phyloP scores from a whole-genome alignment of 2,329 filamentous ascomycete species.

The Aspergillus sclerotialis region DNA sequence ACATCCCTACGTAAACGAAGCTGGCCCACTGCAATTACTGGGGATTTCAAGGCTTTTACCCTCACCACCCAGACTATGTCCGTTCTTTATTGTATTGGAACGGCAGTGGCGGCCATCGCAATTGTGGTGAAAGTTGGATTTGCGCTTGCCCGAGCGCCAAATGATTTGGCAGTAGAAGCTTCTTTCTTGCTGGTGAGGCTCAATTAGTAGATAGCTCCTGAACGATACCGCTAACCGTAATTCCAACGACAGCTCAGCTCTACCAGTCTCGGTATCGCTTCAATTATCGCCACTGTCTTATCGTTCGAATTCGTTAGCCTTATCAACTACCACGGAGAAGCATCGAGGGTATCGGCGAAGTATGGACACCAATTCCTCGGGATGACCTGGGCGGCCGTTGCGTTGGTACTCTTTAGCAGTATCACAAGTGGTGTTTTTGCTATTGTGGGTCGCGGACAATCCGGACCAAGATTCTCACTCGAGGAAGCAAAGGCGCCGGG shows the following conservation, averaged over 20 bases:
- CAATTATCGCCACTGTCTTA: slow-evolving; percentile 64
- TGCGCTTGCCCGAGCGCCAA: slow-evolving; percentile 38
- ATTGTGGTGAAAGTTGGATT: slow-evolving; percentile 42
- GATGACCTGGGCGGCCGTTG: slow-evolving; percentile 54
- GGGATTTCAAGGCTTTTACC: slow-evolving; percentile 46
- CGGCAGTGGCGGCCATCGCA: slow-evolving; percentile 45
- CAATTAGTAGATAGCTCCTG: slow-evolving; percentile 2
- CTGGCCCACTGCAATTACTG: slow-evolving; percentile 51
- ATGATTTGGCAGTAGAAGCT: slow-evolving; percentile 46
- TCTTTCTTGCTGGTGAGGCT: slow-evolving; percentile 37
- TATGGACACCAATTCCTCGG: slow-evolving; percentile 50
- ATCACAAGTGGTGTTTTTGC: slow-evolving; percentile 23
- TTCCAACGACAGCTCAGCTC: slow-evolving; percentile 40
- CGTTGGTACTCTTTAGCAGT: slow-evolving; percentile 22
- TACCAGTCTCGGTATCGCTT: slow-evolving; percentile 60
- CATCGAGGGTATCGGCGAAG: slow-evolving; percentile 43
- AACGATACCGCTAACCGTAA: neutral
- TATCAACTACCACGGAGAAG: slow-evolving; percentile 48
- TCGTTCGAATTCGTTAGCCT: slow-evolving; percentile 46
- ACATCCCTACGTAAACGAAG: slow-evolving; percentile 47
- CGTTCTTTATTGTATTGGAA: slow-evolving; percentile 53
- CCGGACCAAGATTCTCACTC: slow-evolving; percentile 5
- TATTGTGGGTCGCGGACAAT: slow-evolving; percentile 11
- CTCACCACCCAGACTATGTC: slow-evolving; percentile 48
- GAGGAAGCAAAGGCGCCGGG: too few species aligned